Evolutionary conservation across 139 green algal genomes (phyloP), one percentile per base, ranked within the genome.

Genomic region (Closterium sp.): DNA sequence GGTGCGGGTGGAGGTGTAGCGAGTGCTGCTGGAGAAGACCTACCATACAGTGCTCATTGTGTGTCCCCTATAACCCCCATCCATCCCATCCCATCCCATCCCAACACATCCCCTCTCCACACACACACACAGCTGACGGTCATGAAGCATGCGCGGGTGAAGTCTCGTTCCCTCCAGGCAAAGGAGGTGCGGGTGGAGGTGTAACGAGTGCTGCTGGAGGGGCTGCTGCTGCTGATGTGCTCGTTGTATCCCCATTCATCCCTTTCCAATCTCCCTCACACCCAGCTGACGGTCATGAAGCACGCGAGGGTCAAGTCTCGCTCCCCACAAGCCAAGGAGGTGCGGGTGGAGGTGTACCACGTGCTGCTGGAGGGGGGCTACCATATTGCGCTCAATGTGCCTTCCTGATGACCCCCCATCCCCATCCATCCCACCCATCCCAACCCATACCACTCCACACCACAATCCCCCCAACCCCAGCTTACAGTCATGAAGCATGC

Each of bases 171-270:
- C 1, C 28, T 31, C 28, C 28, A 38, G 29, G 86, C 86, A 11
- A 89, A 89, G 86, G 86, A 89, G 86, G 29, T 89, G 28, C 86
- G 86, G 21, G 86, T 38, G 29, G 86, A 89, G 86, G 86, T 89
- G 29, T 42, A 50, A 9, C 29, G 29, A 10, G 86, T 31, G 29
- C 29, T 89, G 86, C 30, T 89, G 86, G 86, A 89, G 86, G 86
- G 86, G 29, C 86, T 89, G 31, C 31, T 34, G 29, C 86, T 89
- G 86, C 29, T 89, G 32, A 2, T 38, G 2, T 45, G 38, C 4
- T 9, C 38, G 5, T 9, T 6, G 9, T 45, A 45, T 11, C 38
- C 38, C 38, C 38, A 45, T 9, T 6, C 4, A 9, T 0, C 38
- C 2, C 2, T 6, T 10, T 6, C 38, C 32, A 4, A 38, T 86